phyloP scores from a whole-genome alignment of 768 basidiomycete genomes.

The Boletus speciosus region DNA sequence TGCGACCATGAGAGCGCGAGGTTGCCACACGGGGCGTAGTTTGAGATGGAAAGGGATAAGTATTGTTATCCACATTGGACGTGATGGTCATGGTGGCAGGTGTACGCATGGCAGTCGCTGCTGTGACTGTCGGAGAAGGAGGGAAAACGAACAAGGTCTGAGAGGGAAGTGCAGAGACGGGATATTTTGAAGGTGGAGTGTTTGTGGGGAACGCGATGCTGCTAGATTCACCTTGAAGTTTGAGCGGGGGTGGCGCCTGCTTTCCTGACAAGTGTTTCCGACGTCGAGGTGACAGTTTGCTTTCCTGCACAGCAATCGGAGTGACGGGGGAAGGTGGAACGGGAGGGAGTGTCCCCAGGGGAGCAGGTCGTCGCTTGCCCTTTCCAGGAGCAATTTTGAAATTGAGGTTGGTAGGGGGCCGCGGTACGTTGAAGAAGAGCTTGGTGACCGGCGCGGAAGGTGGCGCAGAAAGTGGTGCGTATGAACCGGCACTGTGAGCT shows the following conservation, averaged over 20 bases:
- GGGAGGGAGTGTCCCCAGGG: conserved; percentile 60
- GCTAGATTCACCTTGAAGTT: conserved; percentile 36
- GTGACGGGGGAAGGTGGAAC: conserved; percentile 71
- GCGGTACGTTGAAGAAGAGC: conserved; percentile 45
- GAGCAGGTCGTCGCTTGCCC: conserved; percentile 57
- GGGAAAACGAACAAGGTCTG: conserved; percentile 88
- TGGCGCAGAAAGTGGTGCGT: conserved; percentile 25
- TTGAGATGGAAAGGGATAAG: conserved; percentile 54
- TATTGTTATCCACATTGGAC: conserved; percentile 47
- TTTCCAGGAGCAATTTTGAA: conserved; percentile 49
- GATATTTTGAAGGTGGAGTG: conserved; percentile 19
- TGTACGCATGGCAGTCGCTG: conserved; percentile 48
- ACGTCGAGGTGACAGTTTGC: conserved; percentile 32
- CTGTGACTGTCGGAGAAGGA: conserved; percentile 60
- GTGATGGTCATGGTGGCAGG: conserved; percentile 83
- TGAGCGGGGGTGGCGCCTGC: conserved; percentile 54
- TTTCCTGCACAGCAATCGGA: conserved; percentile 42
- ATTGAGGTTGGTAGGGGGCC: conserved; percentile 49
- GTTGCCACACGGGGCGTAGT: conserved; percentile 70
- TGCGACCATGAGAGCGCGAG: conserved; percentile 61
- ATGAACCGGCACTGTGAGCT: conserved; percentile 8
- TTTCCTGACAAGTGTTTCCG: conserved; percentile 54
- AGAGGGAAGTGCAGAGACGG: conserved; percentile 51
- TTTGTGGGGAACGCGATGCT: conserved; percentile 28
- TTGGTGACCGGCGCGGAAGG: conserved; percentile 59